Evolutionary conservation across 495 filamentous ascomycete genomes (phyloP).

Genomic region (Sphaerosporella brunnea): DNA sequence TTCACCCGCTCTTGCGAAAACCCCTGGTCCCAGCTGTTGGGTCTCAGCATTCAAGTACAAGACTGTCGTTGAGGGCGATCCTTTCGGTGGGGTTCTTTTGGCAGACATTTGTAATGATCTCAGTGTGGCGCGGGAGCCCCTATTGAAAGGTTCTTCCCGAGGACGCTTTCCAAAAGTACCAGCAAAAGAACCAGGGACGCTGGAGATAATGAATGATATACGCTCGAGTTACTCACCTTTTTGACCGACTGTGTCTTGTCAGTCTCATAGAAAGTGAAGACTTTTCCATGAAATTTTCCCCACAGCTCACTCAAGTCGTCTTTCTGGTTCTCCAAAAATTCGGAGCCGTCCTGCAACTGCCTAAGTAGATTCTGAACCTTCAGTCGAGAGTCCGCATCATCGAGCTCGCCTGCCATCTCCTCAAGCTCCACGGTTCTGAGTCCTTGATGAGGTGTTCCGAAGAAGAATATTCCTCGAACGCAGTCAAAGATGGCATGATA

Average conservation of each 20-base stretch:
- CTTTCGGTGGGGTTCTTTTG: neutral
- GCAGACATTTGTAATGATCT: neutral
- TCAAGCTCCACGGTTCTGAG: constrained; percentile 29
- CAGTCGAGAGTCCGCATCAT: constrained; percentile 27
- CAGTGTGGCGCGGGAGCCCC: neutral
- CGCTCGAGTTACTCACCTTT: constrained; percentile 27
- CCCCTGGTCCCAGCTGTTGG: neutral
- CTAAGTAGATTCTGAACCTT: constrained; percentile 28
- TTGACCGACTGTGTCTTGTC: constrained; percentile 25
- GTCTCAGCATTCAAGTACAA: neutral
- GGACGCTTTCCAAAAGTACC: neutral
- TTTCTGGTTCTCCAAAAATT: constrained; percentile 30
- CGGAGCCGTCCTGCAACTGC: constrained; percentile 29
- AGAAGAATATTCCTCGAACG: constrained; percentile 33
- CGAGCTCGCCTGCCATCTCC: constrained; percentile 24
- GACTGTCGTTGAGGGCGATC: neutral
- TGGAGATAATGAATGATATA: constrained; percentile 10
- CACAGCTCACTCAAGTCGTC: constrained; percentile 29
- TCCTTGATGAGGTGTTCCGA: constrained; percentile 33
- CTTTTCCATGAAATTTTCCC: constrained; percentile 26
- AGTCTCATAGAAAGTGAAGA: constrained; percentile 32
- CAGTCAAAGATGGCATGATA: constrained; percentile 29
- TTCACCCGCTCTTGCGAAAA: neutral
- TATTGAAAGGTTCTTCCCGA: neutral
- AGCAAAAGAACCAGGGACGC: neutral